Percentiles rank a stretch among this genome's conserved stretches.
phyloP scores from a whole-genome alignment of 2,329 filamentous ascomycete species.

The Alternaria sp. region DNA sequence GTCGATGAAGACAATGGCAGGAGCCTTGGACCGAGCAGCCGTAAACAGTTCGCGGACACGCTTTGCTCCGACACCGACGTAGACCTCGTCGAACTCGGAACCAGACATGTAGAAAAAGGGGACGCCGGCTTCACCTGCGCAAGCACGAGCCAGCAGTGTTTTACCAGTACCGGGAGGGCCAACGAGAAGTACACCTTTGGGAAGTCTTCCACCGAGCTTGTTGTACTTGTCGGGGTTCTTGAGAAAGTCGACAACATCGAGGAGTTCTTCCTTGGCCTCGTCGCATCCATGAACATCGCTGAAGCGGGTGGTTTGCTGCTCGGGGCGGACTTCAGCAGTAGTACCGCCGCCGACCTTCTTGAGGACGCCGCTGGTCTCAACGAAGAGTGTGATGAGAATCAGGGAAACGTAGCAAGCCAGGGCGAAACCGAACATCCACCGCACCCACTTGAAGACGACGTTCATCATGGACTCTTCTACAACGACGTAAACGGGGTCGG shows the following conservation, averaged over 20 bases:
- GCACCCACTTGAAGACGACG: conserved; percentile 88
- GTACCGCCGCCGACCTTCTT: conserved; percentile 78
- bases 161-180: conserved; percentile 98
- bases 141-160: conserved; percentile 91
- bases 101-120: conserved; percentile 99
- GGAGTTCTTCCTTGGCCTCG: conserved; percentile 96
- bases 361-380: conserved; percentile 81
- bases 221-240: conserved; percentile 93
- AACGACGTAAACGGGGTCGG: conserved; percentile 90
- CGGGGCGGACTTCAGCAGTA: conserved; percentile 86
- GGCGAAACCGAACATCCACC: conserved; percentile 81
- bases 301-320: conserved; percentile 91
- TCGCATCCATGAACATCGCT: conserved; percentile 95
- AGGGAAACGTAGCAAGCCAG: conserved; percentile 82
- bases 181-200: conserved; percentile 94
- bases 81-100: conserved; percentile 97
- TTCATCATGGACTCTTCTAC: conserved; percentile 87
- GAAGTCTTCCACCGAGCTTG: conserved; percentile 92
- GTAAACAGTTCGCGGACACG: conserved; percentile 92
- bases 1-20: conserved; percentile 94
- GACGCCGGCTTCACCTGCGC: conserved; percentile 95
- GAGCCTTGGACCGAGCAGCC: conserved; percentile 83
- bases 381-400: conserved; percentile 79
- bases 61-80: conserved; percentile 96
- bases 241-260: conserved; percentile 95